Conservation (phyloP, 1,284 basidiomycete genomes). For the Trametes versicolor region DNA sequence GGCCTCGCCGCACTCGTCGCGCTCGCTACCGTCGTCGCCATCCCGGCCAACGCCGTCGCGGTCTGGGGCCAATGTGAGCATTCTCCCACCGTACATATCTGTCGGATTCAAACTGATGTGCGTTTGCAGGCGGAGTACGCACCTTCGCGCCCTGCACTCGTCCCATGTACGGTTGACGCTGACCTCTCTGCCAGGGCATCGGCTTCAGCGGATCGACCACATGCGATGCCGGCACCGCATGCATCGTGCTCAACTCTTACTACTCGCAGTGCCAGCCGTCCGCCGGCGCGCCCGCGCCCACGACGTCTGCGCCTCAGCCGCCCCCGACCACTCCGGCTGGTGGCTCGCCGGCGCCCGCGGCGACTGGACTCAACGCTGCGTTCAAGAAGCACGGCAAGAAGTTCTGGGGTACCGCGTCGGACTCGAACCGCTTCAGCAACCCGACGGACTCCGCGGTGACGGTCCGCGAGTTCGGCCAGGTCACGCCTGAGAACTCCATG, state of each 20-base stretch:
- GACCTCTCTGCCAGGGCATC: constrained; percentile 26
- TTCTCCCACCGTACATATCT: neutral
- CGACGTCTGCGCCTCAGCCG: constrained; percentile 24
- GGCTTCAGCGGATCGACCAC: constrained; percentile 36
- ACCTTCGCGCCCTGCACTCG: neutral
- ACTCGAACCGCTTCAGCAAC: constrained; percentile 43
- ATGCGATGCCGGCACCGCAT: constrained; percentile 37
- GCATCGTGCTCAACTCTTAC: constrained; percentile 36
- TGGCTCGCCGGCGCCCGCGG: constrained; percentile 19
- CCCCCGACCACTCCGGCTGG: constrained; percentile 17
- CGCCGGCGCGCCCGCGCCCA: constrained; percentile 20
- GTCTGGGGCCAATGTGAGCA: constrained; percentile 41
- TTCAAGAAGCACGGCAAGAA: constrained; percentile 42
- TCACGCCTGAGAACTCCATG: constrained; percentile 51
- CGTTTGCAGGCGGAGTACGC: constrained; percentile 31
- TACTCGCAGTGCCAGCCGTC: constrained; percentile 41
- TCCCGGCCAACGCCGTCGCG: constrained; percentile 39
- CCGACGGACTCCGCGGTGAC: constrained; percentile 42
- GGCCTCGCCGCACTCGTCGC: constrained; percentile 40
- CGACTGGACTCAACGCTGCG: constrained; percentile 37
- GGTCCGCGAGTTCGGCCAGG: constrained; percentile 46
- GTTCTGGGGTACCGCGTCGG: constrained; percentile 42
- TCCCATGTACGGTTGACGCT: neutral
- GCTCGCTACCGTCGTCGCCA: constrained; percentile 36
- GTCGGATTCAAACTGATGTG: neutral